Base-by-base conservation (phyloP, 2,329 filamentous ascomycete genomes). In the Aureobasidium sp. region DNA sequence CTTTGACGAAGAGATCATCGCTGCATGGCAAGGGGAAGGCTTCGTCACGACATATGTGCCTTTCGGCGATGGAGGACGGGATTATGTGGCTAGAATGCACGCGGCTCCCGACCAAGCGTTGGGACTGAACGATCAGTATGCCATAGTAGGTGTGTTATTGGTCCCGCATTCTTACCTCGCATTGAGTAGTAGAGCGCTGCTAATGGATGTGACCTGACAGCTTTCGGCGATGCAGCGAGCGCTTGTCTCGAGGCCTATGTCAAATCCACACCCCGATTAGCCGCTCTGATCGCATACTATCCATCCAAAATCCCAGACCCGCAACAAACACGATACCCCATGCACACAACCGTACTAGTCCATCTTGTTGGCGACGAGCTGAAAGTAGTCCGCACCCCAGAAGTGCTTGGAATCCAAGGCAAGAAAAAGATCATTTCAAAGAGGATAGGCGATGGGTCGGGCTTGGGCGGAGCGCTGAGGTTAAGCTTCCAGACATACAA, bases 221-320 rank as follows among this genome's bases (percentile, higher is more conserved):
- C 85, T 20, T 87, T 82, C 67, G 85, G 84, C 11, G 80, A 84
- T 57, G 84, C 85, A 9, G 85, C 84, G n/a, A 73, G 81, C 15
- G 74, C 82, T 37, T 83, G 82, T 52, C 78, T 87, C 47, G 81
- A 86, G 59, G 78, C 82, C 14, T 84, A 81, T 64, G 78, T 79
- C 29, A 82, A 83, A 66, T 80, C 83, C 2, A 80, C 68, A 57
- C 80, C 83, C 39, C 80, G 82, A 61, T 79, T 87, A 14, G 81
- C 80, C 64, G 83, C 82, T 0, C 75, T 87, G 2, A 75, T 87
- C 27, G 84, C 84, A 20, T 87, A 87, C 75, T 87, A 88, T 66
- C 85, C 85, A 0, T 77, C 80, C 44, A 73, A 76, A 15, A 82
- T 87, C 59, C 84, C 85, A 0, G 76, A 79, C 42, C 77, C 79